Evolutionary conservation across 208 protist species (phyloP), one percentile per base, ranked within the genome.

Genomic region (Phytomonas francai): DNA sequence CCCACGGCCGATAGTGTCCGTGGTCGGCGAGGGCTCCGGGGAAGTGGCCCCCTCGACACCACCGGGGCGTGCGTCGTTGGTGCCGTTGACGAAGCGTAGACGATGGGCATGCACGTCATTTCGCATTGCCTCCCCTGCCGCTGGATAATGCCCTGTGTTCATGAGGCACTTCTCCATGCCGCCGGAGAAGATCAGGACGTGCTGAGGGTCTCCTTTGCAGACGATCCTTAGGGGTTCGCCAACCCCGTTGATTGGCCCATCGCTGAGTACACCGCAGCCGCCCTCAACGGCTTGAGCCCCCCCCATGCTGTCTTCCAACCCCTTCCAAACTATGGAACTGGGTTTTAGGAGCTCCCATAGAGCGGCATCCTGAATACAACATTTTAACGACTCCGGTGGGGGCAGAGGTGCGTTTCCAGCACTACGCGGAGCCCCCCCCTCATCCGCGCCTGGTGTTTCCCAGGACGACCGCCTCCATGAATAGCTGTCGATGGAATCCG

Each of bases 121-220:
- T 63, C 89, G 86, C 65, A 80, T 82, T 12, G 72, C 31, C 2
- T 72, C 66, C 61, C 86, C 72, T 25, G 86, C 80, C 6, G 89
- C 89, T 34, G 74, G 65, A 74, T 95, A 95, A 73, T 81, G 81
- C n/a, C 89, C 89, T 31, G 89, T 95, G 75, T 95, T 95, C 54
- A 87, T 79, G 61, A 95, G 75, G 77, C 89, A 95, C 71, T 88
- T 80, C 72, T 95, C 86, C 83, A 95, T 78, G 16, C 85, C 86
- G 12, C 87, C 89, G 42, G 65, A 65, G 63, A 80, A 94, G 61
- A 73, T 82, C 34, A 94, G 78, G 58, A 86, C 79, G 67, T 89
- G 67, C 5, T 69, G 49, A n/a, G 77, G 59, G 34, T 84, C 79
- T 49, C 12, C 39, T 25, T 70, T 59, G 42, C 72, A 92, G 29